Percentiles rank a stretch among this genome's conserved stretches.
Evolutionary conservation across 2,329 filamentous ascomycete species (phyloP).

Genomic region (Hypocrella siamensis): DNA sequence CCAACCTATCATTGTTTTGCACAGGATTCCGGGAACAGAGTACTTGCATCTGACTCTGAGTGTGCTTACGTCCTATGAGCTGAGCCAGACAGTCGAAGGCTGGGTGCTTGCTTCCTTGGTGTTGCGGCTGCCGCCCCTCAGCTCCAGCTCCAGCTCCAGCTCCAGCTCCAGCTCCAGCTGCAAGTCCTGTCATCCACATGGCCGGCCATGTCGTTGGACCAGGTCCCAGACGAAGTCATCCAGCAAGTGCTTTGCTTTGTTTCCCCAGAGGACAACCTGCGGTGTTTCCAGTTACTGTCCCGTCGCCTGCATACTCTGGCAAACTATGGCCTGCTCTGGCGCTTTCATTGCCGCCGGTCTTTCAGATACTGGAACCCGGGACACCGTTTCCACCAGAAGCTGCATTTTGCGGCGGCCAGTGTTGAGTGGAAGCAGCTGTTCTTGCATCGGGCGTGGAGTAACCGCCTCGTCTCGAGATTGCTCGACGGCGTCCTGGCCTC

Average conservation of each 20-base stretch:
- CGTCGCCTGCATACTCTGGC: constrained; percentile 49
- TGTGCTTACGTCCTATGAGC: too few relatives aligned
- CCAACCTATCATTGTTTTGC: too few relatives aligned
- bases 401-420: constrained; percentile 32
- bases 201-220: constrained; percentile 21
- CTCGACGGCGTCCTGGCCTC: constrained; percentile 56
- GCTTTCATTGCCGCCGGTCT: constrained; percentile 48
- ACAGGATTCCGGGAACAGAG: too few relatives aligned
- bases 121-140: neutral
- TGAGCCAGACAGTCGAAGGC: too few relatives aligned
- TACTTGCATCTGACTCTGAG: too few relatives aligned
- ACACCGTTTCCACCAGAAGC: constrained; percentile 43
- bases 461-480: constrained; percentile 32
- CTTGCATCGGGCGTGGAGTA: constrained; percentile 34
- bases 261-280: constrained; percentile 38
- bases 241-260: constrained; percentile 56
- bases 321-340: constrained; percentile 67
- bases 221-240: constrained; percentile 72
- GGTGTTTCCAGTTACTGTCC: constrained; percentile 36
- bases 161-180: too few relatives aligned
- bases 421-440: constrained; percentile 66
- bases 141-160: too few relatives aligned
- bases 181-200: constrained; percentile 5
- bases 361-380: constrained; percentile 63
- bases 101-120: neutral